A percentile compares a stretch with the other conserved stretches of the same genome.
Evolutionary conservation across 768 basidiomycete species (phyloP).

Genomic region (Chalciporus piperatus): DNA sequence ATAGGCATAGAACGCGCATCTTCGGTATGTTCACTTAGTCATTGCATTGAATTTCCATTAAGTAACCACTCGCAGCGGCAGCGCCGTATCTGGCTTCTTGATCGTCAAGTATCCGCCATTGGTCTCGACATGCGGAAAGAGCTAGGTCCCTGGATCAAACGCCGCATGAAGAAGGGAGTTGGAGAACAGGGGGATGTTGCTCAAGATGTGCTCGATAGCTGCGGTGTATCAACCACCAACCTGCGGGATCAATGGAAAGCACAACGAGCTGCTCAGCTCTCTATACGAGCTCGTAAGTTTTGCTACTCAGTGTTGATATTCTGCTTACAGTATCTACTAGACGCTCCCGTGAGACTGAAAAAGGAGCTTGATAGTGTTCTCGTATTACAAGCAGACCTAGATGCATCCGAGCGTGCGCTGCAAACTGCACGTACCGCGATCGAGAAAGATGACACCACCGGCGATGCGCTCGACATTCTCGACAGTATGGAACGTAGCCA

Average conservation of each 20-base stretch:
- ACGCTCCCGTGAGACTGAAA: slow-evolving; percentile 29
- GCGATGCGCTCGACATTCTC: slow-evolving; percentile 6
- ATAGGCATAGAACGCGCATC: background rate
- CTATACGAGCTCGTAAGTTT: background rate
- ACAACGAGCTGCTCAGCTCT: background rate
- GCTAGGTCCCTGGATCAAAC: background rate
- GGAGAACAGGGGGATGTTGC: background rate
- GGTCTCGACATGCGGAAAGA: background rate
- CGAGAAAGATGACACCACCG: background rate
- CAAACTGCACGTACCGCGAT: slow-evolving; percentile 7
- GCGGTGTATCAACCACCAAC: background rate
- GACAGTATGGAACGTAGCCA: slow-evolving; percentile 13
- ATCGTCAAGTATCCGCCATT: background rate
- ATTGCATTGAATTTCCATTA: no score
- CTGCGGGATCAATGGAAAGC: background rate
- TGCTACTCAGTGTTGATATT: background rate
- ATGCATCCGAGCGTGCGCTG: slow-evolving; percentile 25
- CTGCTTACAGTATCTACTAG: slow-evolving; percentile 6
- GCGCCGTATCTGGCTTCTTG: background rate
- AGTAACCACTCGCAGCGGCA: background rate
- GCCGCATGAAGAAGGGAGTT: background rate
- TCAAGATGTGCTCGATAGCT: background rate
- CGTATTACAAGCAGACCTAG: slow-evolving; percentile 29
- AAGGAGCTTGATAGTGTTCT: slow-evolving; percentile 34
- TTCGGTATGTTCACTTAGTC: no score